phyloP scores from a whole-genome alignment of 2,329 filamentous ascomycete genomes.

The Pezicula carpinea region DNA sequence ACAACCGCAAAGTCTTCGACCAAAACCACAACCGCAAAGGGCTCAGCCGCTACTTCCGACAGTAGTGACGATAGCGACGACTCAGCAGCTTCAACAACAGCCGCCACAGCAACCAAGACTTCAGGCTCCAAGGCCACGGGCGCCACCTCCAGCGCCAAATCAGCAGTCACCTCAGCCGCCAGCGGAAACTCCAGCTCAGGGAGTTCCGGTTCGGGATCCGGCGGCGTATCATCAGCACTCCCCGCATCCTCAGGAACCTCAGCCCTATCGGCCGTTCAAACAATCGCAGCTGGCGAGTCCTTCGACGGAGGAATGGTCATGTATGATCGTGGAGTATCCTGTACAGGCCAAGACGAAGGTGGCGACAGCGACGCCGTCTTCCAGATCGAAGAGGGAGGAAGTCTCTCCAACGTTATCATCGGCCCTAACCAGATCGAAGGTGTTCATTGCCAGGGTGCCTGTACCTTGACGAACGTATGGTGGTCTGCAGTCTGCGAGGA shows the following conservation, averaged over 20 bases:
- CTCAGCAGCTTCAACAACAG: no score
- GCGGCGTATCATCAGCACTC: conserved; percentile 15
- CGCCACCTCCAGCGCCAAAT: neutral
- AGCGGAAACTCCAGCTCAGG: neutral
- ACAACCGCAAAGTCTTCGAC: neutral
- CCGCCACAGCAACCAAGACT: neutral
- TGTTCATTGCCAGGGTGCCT: conserved; percentile 20
- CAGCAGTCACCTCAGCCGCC: neutral
- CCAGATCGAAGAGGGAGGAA: conserved; percentile 20
- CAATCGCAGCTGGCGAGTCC: conserved; percentile 34
- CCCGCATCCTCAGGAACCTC: conserved; percentile 36
- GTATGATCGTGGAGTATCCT: conserved; percentile 35
- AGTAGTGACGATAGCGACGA: no score
- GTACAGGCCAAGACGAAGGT: conserved; percentile 35
- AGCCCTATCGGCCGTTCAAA: conserved; percentile 34
- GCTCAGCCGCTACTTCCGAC: no score
- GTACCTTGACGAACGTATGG: conserved; percentile 25
- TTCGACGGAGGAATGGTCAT: conserved; percentile 42
- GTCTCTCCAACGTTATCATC: conserved; percentile 24
- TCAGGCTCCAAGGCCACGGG: neutral
- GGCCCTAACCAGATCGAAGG: conserved; percentile 25
- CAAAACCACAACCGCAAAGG: neutral
- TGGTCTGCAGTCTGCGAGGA: conserved; percentile 23
- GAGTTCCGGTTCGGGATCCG: conserved; percentile 1
- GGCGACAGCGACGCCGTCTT: conserved; percentile 29